Conservation (phyloP, 2,329 filamentous ascomycete genomes). For the Pseudopyricularia javanii region DNA sequence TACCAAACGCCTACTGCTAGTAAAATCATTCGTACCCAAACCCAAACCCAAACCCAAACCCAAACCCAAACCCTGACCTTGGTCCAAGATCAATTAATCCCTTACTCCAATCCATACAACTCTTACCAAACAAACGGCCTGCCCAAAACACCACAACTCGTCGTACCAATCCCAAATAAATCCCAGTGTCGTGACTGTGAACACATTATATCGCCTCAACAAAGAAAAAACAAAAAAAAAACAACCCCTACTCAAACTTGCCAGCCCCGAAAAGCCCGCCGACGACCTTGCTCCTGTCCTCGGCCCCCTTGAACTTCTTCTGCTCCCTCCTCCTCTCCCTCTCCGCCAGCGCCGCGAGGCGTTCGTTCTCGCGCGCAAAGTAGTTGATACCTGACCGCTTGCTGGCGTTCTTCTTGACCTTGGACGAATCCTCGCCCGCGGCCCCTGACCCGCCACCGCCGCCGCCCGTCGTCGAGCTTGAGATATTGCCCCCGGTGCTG, state of each 20-base stretch:
- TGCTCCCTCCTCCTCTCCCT: constrained; percentile 45
- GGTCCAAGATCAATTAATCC: too few relatives aligned
- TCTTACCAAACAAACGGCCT: too few relatives aligned
- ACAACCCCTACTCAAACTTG: constrained; percentile 30
- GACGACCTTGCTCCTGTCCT: constrained; percentile 42
- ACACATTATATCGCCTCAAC: background rate
- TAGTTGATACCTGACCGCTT: constrained; percentile 50
- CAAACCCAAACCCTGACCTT: too few relatives aligned
- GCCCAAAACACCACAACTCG: too few relatives aligned
- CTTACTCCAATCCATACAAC: too few relatives aligned
- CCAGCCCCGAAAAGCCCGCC: constrained; percentile 47
- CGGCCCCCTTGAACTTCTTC: constrained; percentile 43
- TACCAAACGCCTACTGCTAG: too few relatives aligned
- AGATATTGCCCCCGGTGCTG: constrained; percentile 5
- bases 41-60: too few relatives aligned
- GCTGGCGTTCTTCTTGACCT: constrained; percentile 40
- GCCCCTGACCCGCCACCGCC: background rate
- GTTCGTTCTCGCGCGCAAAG: constrained; percentile 47
- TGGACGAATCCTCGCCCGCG: constrained; percentile 14
- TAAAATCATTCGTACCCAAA: too few relatives aligned
- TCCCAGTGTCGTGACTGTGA: background rate
- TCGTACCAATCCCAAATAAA: background rate
- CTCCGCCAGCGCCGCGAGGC: constrained; percentile 40
- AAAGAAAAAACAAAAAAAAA: background rate
- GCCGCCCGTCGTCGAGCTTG: background rate